A percentile compares a stretch with the other conserved stretches of the same genome.
Evolutionary conservation across 352 stramenopile species (phyloP).

Genomic region (Phytophthora capsici): DNA sequence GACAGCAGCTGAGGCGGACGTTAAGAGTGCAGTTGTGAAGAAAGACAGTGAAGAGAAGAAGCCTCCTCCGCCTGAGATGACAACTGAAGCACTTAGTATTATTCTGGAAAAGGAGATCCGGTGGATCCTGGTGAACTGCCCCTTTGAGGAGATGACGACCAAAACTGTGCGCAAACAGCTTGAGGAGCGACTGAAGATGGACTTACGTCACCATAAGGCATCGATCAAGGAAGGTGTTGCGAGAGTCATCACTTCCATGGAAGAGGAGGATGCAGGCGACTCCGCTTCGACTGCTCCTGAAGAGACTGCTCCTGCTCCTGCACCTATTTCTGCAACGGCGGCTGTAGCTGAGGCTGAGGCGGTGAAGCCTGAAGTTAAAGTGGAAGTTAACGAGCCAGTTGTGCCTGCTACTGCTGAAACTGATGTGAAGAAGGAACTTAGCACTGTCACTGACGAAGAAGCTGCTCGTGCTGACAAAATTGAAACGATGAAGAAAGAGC

Average conservation of each 20-base stretch:
- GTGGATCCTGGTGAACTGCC: slow-evolving; percentile 78
- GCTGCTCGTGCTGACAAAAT: slow-evolving; percentile 2
- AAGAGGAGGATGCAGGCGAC: slow-evolving; percentile 49
- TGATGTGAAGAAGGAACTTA: slow-evolving; percentile 28
- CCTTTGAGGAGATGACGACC: slow-evolving; percentile 87
- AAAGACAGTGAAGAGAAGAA: slow-evolving; percentile 29
- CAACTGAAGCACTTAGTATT: slow-evolving; percentile 52
- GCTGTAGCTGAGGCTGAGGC: slow-evolving; percentile 10
- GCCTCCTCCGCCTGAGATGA: slow-evolving; percentile 30
- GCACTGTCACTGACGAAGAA: slow-evolving; percentile 15
- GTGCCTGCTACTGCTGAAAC: slow-evolving; percentile 11
- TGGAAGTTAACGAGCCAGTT: slow-evolving; percentile 11
- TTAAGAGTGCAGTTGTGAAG: slow-evolving; percentile 38
- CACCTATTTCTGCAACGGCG: not conserved
- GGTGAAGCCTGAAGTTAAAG: slow-evolving; percentile 23
- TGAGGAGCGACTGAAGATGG: slow-evolving; percentile 70
- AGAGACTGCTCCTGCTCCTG: slow-evolving; percentile 7
- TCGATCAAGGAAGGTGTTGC: slow-evolving; percentile 80
- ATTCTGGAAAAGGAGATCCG: slow-evolving; percentile 82
- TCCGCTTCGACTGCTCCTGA: slow-evolving; percentile 22
- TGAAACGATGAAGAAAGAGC: slow-evolving; percentile 28
- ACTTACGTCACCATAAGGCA: slow-evolving; percentile 76
- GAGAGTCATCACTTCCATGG: slow-evolving; percentile 79
- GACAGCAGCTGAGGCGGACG: slow-evolving; percentile 40
- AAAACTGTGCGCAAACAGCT: slow-evolving; percentile 81